These are phyloP conservation scores for Epichloe gansuensis DNA, from an alignment of 2,329 filamentous ascomycete species.

Conservation along the genomic window DNA sequence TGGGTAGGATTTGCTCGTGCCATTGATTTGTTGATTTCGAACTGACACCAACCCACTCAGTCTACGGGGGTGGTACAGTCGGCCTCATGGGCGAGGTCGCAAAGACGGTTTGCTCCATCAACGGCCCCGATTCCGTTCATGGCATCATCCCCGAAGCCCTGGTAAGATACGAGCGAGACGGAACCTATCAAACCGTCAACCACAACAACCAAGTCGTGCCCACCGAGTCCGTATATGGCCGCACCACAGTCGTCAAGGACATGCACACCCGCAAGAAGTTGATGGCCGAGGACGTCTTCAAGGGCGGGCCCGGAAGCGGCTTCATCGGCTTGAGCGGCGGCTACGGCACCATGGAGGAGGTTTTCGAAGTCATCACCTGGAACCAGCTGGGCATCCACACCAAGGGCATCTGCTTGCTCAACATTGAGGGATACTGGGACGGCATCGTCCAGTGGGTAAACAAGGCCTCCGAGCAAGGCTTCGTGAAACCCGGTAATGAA, in stretches of 20 bases:
- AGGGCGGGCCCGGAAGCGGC: slow-evolving; percentile 68
- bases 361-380: slow-evolving; percentile 86
- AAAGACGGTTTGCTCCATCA: slow-evolving; percentile 69
- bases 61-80: slow-evolving; percentile 90
- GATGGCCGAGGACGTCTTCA: slow-evolving; percentile 81
- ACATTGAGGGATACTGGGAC: slow-evolving; percentile 86
- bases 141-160: slow-evolving; percentile 87
- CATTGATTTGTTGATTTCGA: not conserved
- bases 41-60: slow-evolving; percentile 24
- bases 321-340: slow-evolving; percentile 84
- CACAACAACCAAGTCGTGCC: slow-evolving; percentile 43
- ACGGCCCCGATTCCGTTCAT: slow-evolving; percentile 71
- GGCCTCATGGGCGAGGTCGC: slow-evolving; percentile 94
- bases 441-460: slow-evolving; percentile 72
- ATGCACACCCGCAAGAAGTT: slow-evolving; percentile 94
- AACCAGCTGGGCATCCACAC: slow-evolving; percentile 92
- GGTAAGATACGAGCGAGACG: slow-evolving; percentile 62
- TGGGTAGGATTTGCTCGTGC: slow-evolving; percentile 35
- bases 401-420: slow-evolving; percentile 66
- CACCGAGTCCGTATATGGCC: slow-evolving; percentile 56
- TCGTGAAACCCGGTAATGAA: slow-evolving; percentile 58
- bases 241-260: slow-evolving; percentile 77
- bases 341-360: slow-evolving; percentile 90
- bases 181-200: slow-evolving; percentile 35
- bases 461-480: slow-evolving; percentile 62